Conservation (phyloP, 2,329 filamentous ascomycete species). For the Emericellopsis cladophorae region DNA sequence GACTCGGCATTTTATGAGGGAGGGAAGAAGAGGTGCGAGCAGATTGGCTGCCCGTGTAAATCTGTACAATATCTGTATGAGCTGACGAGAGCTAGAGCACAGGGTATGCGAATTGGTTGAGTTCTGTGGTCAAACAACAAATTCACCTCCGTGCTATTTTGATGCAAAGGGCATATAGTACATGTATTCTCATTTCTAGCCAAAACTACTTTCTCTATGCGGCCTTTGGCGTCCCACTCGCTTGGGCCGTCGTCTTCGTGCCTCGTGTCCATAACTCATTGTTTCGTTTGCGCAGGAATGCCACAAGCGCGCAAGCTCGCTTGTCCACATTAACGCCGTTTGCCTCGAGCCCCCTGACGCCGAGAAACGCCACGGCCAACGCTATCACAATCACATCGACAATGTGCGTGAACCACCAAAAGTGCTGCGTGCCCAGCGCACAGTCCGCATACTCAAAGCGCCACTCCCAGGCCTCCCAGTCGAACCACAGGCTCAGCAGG, state of each 20-base stretch:
- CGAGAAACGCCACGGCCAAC: conserved; percentile 11
- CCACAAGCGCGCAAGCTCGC: conserved; percentile 6
- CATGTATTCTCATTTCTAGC: conserved; percentile 1
- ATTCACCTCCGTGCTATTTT: too few species aligned
- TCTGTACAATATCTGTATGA: background rate
- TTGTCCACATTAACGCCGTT: conserved; percentile 22
- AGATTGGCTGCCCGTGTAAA: too few species aligned
- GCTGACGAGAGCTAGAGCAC: background rate
- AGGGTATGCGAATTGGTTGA: background rate
- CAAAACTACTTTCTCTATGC: conserved; percentile 10
- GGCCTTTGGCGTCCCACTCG: conserved; percentile 7
- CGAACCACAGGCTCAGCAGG: conserved; percentile 81
- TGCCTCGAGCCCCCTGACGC: conserved; percentile 11
- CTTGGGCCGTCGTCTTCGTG: conserved; percentile 5
- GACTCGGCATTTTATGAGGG: conserved; percentile 6
- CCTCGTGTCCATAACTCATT: conserved; percentile 3
- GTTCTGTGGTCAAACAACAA: too few species aligned
- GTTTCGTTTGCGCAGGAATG: conserved; percentile 4
- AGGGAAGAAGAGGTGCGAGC: too few species aligned
- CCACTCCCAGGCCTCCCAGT: conserved; percentile 62
- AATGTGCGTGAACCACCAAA: conserved; percentile 88
- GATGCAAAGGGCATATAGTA: too few species aligned
- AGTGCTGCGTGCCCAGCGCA: conserved; percentile 70
- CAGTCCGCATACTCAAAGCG: conserved; percentile 70
- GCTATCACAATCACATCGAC: conserved; percentile 41